Base-by-base conservation (phyloP, 805 yeast species). In the Starmerella sirachaensis region DNA sequence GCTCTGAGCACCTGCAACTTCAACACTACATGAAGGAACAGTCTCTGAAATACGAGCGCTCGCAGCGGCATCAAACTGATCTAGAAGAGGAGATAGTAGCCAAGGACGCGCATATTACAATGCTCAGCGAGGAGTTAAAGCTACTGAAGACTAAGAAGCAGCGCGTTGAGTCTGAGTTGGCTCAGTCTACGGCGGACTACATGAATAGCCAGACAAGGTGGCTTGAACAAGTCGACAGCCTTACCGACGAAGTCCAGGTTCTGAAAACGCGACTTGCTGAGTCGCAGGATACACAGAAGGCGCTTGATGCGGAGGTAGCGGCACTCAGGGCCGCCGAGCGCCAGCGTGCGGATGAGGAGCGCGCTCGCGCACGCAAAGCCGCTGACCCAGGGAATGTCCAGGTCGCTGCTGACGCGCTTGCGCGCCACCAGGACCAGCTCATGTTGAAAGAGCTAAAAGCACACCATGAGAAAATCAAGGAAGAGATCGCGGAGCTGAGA, bases 401-500 rank as follows among this genome's bases (percentile, higher is more conserved):
- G 32, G 33, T 40, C 27, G 37, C 44, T 12, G 42, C 52, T 10
- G 51, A 48, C 37, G 43, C 42, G 4, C 38, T 53, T 40, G 49
- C 49, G 30, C 46, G 46, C 31, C 51, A 45, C 30, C 59, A 56
- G 23, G 44, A 50, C 31, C 52, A 53, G 31, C 45, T 53, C 36
- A 51, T 57, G 16, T 35, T 55, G 12, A 38, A 44, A 19, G 63
- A 59, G 33, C 50, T 58, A 28, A 35, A 49, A n/a, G 18, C 43
- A 12, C 47, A 53, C 28, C 55, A 49, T 25, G 52, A 47, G 14
- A 34, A 45, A 33, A 38, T 55, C 23, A 44, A 45, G 25, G 42
- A 43, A n/a, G 60, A 58, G 44, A 22, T 80, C 69, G 49, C 83
- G 59, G 29, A 70, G 54, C 28, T 67, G 66, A 29, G 81, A 61